phyloP scores from a whole-genome alignment of 345 rosid genomes.

The Mercurialis annua region DNA sequence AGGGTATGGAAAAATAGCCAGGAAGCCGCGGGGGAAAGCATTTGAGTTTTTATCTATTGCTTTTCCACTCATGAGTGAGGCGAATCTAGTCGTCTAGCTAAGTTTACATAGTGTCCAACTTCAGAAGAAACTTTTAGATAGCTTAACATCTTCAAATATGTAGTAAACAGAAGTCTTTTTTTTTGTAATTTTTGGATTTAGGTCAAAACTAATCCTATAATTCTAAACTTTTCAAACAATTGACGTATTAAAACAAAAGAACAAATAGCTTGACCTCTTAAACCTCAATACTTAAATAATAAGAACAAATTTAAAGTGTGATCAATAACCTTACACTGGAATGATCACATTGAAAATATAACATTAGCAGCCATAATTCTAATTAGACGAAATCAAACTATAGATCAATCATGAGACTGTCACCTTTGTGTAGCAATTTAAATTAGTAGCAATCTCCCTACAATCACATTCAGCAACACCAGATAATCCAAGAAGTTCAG shows the following conservation, averaged over 20 bases:
- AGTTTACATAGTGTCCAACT: too few relatives aligned
- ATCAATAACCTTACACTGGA: constrained; percentile 85
- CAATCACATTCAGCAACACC: constrained; percentile 78
- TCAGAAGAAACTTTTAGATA: too few relatives aligned
- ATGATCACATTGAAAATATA: constrained; percentile 18
- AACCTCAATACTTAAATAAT: constrained; percentile 17
- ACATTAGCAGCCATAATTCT: constrained; percentile 12
- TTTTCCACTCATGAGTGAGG: too few relatives aligned
- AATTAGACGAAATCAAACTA: constrained; percentile 1
- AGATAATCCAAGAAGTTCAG: constrained; percentile 97
- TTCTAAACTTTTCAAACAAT: too few relatives aligned
- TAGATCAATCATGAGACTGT: constrained; percentile 12
- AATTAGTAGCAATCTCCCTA: constrained; percentile 89
- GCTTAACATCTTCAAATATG: too few relatives aligned
- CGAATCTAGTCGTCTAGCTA: too few relatives aligned
- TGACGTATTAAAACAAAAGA: constrained; percentile 3
- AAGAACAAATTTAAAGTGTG: constrained; percentile 91
- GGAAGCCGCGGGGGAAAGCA: too few relatives aligned
- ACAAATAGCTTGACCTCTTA: constrained; percentile 2
- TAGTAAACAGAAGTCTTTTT: too few relatives aligned
- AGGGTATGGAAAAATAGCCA: too few relatives aligned
- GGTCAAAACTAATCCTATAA: too few relatives aligned
- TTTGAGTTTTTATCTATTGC: too few relatives aligned
- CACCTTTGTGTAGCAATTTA: constrained; percentile 90
- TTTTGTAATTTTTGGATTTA: too few relatives aligned